Evolutionary conservation across 75 land plant genomes (phyloP).

Genomic region (Cunninghamia lanceolata): DNA sequence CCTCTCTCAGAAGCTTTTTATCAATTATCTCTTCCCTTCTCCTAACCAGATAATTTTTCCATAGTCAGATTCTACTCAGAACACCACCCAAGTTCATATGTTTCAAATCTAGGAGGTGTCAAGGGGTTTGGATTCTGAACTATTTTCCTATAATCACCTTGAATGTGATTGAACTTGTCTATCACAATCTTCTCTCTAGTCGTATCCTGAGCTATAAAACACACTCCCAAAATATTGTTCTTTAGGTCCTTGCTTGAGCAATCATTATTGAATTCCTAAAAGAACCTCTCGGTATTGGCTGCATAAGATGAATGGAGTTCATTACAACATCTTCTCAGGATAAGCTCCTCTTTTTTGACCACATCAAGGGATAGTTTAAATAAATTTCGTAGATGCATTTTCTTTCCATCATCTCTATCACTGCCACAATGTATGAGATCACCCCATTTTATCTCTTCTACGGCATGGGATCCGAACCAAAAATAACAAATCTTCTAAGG

Average conservation of each 20-base stretch:
- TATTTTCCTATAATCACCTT: constrained; percentile 89
- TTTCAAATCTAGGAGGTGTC: constrained; percentile 92
- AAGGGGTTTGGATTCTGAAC: constrained; percentile 89
- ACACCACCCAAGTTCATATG: constrained; percentile 91
- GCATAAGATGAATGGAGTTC: constrained; percentile 87
- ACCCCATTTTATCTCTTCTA: constrained; percentile 77
- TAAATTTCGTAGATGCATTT: constrained; percentile 80
- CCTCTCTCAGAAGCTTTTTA: constrained; percentile 90
- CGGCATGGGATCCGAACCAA: constrained; percentile 82
- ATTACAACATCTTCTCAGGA: constrained; percentile 82
- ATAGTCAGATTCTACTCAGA: constrained; percentile 93
- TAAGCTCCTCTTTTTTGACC: constrained; percentile 62
- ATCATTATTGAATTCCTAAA: constrained; percentile 43
- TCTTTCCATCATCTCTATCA: constrained; percentile 66
- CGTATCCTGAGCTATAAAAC: constrained; percentile 94
- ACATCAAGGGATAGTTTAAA: constrained; percentile 85
- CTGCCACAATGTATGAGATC: constrained; percentile 69
- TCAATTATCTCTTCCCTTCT: constrained; percentile 67
- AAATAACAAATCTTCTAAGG: constrained; percentile 62
- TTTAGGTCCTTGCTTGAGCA: constrained; percentile 83
- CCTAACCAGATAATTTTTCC: constrained; percentile 83
- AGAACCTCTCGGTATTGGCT: constrained; percentile 64
- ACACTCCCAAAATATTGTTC: constrained; percentile 86
- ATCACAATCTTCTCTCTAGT: constrained; percentile 78
- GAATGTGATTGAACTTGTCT: constrained; percentile 91